Base-by-base conservation (phyloP, 352 stramenopile species). In the Phytophthora cryptogea region DNA sequence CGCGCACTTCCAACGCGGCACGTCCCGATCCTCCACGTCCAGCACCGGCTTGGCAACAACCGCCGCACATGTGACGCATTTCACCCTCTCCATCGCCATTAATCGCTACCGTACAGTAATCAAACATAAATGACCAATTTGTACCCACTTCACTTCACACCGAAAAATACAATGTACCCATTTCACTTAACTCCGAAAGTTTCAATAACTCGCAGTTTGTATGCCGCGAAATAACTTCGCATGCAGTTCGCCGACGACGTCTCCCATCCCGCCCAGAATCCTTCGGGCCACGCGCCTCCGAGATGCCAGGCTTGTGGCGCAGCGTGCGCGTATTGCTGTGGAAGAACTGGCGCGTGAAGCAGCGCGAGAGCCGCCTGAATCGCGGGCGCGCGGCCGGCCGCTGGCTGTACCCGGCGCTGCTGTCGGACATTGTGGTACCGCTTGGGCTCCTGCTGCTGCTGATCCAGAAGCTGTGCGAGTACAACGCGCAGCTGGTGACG, bases 291-390 rank as follows among this genome's bases (percentile, higher is more conserved):
- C 50, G 27, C 41, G 16, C 16, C 37, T 33, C 16, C 8, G 42
- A 56, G 13, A 64, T 69, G 61, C 13, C 51, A n/a, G 31, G 20
- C 17, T 46, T 68, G 44, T 80, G 73, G 73, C 52, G 63, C 43
- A 72, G 46, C 56, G 60, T 80, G 17, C 49, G 78, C 62, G 77
- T 89, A 52, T 61, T 94, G 58, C 78, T 92, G 40, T 88, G 80
- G 79, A 94, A 92, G 68, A 88, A 90, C 63, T 94, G 83, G 83
- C 82, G 82, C 68, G 54, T 85, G 13, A 92, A 92, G 70, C 85
- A 91, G 76, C 84, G 82, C 61, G 78, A 90, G 61, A 89, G 80
- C 51, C 56, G 74, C 11, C 68, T 91, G n/a, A 90, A 91, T 52
- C 62, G 71, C 54, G 28, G 45, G 0, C 74, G 79, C 35, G 42